Percentiles rank a stretch among this genome's conserved stretches.
Evolutionary conservation across 116 monocot genomes (phyloP).

Genomic region (Posidonia oceanica): DNA sequence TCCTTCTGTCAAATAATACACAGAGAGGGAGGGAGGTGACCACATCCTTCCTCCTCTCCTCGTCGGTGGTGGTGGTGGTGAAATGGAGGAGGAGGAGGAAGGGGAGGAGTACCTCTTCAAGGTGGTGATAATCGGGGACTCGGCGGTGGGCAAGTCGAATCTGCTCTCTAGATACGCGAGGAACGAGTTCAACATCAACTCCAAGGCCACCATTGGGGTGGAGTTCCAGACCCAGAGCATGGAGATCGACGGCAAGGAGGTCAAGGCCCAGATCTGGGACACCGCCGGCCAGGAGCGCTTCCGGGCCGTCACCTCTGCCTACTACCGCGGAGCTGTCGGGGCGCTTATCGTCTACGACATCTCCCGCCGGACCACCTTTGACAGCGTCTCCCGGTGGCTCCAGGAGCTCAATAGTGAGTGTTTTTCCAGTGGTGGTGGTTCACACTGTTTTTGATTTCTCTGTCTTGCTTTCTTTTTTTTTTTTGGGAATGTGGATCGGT

Average conservation of each 20-base stretch:
- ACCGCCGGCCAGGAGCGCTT: constrained; percentile 83
- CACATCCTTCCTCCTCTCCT: not conserved
- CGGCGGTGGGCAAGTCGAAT: constrained; percentile 74
- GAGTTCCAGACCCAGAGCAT: constrained; percentile 77
- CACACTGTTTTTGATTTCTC: not conserved
- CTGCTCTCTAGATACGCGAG: constrained; percentile 57
- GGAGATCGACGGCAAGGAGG: constrained; percentile 68
- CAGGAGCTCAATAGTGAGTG: constrained; percentile 46
- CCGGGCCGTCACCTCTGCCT: constrained; percentile 73
- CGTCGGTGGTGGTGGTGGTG: not conserved
- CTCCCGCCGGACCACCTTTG: constrained; percentile 52
- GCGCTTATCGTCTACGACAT: constrained; percentile 74
- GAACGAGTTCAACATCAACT: constrained; percentile 69
- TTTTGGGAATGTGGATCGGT: not conserved
- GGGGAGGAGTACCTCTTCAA: constrained; percentile 73
- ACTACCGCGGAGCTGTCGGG: constrained; percentile 74
- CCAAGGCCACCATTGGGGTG: constrained; percentile 78
- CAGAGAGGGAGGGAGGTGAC: not conserved
- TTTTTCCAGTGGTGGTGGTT: not conserved
- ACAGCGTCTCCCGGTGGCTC: constrained; percentile 50
- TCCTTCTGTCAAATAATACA: too few species aligned
- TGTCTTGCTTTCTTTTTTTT: not conserved
- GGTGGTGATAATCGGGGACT: constrained; percentile 75
- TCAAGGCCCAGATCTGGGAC: constrained; percentile 93
- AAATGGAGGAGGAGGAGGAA: constrained; percentile 12